phyloP scores from a whole-genome alignment of 148 eudicot genomes.

The Silene conica region DNA sequence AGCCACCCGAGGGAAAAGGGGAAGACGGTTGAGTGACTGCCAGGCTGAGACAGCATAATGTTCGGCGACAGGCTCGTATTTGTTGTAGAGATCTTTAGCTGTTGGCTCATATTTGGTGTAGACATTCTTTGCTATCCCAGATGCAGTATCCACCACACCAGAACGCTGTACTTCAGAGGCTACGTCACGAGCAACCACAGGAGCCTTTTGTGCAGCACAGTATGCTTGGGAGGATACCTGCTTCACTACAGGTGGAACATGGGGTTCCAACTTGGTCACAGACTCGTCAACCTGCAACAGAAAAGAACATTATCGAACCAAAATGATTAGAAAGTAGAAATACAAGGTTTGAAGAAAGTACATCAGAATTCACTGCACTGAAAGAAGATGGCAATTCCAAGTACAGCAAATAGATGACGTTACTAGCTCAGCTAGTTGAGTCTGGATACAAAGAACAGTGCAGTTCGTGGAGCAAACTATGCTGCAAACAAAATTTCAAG shows the following conservation, averaged over 20 bases:
- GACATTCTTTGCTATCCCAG: constrained; percentile 62
- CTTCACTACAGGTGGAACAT: constrained; percentile 59
- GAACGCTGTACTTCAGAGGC: constrained; percentile 63
- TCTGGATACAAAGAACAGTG: no score
- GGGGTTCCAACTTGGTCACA: constrained; percentile 49
- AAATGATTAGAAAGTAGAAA: no score
- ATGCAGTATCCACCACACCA: constrained; percentile 73
- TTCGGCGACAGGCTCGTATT: constrained; percentile 85
- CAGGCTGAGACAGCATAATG: constrained; percentile 73
- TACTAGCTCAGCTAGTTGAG: no score
- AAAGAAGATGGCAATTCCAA: no score
- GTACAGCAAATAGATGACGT: no score
- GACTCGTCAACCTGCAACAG: constrained; percentile 75
- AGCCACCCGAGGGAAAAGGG: constrained; percentile 78
- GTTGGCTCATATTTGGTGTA: constrained; percentile 76
- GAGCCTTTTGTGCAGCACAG: constrained; percentile 68
- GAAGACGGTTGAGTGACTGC: constrained; percentile 74
- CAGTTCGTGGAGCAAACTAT: no score
- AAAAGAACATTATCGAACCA: background rate
- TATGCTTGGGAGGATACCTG: constrained; percentile 55
- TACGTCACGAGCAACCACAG: constrained; percentile 63
- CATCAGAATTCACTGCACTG: no score
- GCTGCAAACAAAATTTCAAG: no score
- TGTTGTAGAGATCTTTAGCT: constrained; percentile 69
- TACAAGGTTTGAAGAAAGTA: no score